A percentile compares a stretch with the other conserved stretches of the same genome.
These are phyloP conservation scores for Anacardium occidentale DNA, from an alignment of 345 rosid genomes.

Conservation along the genomic window DNA sequence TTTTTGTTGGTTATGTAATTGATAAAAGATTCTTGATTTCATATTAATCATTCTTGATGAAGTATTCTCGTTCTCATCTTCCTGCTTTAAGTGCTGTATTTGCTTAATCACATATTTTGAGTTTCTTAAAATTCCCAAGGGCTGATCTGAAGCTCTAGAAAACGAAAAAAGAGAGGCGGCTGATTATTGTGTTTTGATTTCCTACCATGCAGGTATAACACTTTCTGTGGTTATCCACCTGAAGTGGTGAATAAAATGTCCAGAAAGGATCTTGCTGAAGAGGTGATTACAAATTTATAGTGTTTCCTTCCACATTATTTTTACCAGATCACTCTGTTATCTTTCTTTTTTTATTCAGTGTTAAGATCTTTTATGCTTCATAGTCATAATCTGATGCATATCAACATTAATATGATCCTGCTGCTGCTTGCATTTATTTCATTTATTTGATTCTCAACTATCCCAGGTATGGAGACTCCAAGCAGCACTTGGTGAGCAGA, in stretches of 20 bases:
- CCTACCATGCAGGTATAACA: conserved; percentile 64
- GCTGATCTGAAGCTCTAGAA: too few species aligned
- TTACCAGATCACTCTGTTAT: background rate
- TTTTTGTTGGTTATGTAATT: too few species aligned
- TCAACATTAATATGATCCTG: conserved; percentile 7
- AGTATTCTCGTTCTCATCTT: too few species aligned
- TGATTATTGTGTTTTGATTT: conserved; percentile 4
- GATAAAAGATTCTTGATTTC: too few species aligned
- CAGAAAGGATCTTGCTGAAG: conserved; percentile 90
- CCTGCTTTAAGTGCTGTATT: too few species aligned
- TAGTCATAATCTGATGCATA: background rate
- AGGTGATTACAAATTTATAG: conserved; percentile 42
- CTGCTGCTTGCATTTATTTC: background rate
- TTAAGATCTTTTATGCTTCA: background rate
- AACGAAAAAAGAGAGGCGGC: background rate
- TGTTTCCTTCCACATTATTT: conserved; percentile 4
- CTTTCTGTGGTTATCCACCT: conserved; percentile 92
- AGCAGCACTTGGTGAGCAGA: conserved; percentile 96
- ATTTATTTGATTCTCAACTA: background rate
- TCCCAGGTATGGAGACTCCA: conserved; percentile 96
- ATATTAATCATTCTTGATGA: too few species aligned
- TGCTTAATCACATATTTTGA: too few species aligned
- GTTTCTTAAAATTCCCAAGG: too few species aligned
- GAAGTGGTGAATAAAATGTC: conserved; percentile 97
- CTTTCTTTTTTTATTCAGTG: conserved; percentile 8